phyloP scores from a whole-genome alignment of 345 rosid species.

The Triadica sebifera region DNA sequence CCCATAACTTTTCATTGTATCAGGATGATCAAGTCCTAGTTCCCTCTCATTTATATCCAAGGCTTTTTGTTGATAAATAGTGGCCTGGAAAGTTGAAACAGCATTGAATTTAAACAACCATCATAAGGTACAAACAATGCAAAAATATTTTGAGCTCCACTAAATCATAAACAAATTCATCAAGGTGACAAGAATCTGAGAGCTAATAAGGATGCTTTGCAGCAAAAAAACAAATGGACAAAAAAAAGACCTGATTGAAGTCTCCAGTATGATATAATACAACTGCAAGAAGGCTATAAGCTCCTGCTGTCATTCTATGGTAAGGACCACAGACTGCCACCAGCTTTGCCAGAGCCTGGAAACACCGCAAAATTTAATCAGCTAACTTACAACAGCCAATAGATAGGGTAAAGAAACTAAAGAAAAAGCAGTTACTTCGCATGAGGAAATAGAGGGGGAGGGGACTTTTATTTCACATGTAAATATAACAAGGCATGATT shows the following conservation, averaged over 20 bases:
- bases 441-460: neutral
- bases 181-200: conserved; percentile 10
- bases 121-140: neutral
- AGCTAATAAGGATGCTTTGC: neutral
- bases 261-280: conserved; percentile 98
- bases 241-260: conserved; percentile 81
- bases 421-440: conserved; percentile 7
- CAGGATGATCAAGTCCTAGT: conserved; percentile 97
- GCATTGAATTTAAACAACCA: conserved; percentile 22
- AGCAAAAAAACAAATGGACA: conserved; percentile 14
- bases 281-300: conserved; percentile 98
- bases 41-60: conserved; percentile 99
- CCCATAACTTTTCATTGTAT: conserved; percentile 99
- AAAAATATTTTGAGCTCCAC: neutral
- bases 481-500: conserved; percentile 17
- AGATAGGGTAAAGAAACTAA: neutral
- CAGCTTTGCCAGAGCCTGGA: conserved; percentile 93
- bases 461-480: conserved; percentile 6
- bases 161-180: conserved; percentile 2
- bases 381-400: conserved; percentile 6
- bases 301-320: conserved; percentile 99
- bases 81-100: conserved; percentile 58
- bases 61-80: conserved; percentile 96
- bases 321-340: conserved; percentile 98
- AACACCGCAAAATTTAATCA: conserved; percentile 21